Base-by-base conservation (phyloP, 176 grass and related monocot species). In the Oryza nivara region DNA sequence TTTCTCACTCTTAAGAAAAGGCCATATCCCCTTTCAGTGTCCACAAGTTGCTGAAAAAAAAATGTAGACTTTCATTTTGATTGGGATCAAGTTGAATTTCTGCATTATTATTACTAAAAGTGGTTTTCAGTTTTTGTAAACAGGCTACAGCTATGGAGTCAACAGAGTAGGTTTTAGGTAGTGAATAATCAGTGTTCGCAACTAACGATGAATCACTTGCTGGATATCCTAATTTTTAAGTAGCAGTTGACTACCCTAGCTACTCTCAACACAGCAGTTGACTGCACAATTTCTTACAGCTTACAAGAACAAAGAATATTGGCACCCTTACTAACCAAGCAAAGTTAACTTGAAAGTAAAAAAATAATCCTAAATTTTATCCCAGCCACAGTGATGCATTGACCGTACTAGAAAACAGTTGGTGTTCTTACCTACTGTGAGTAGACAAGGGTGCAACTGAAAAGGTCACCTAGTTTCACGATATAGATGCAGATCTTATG, bases 401-500 rank as follows among this genome's bases (percentile, higher is more conserved):
- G 7, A 49, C 68, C 25, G 26, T 54, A 16, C 44, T 67, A 47
- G 1, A 49, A 58, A 49, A 58, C 15, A 20, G 36, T 74, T 25
- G 8, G 23, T 75, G 67, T 46, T 75, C 64, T 47, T 58, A 14
- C 22, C 70, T 54, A 19, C 54, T 58, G 20, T 35, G 70, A 8
- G 19, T 36, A 48, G 58, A 8, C 58, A 69, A 63, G 36, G 36
- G 36, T 38, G 36, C 38, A 70, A 69, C 26, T 77, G 40, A 82
- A 68, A 74, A 22, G 46, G 46, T 47, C 60, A 47, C 45, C 88
- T 82, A 67, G 34, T 48, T 83, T 83, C 68, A 78, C 16, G 47
- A 82, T 38, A 38, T 38, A 38, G 44, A 11, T 46, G 28, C 30
- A 12, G 63, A 51, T 76, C 52, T 23, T 48, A 8, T 1, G 20